Evolutionary conservation across 495 filamentous ascomycete species (phyloP), one percentile per base, ranked within the genome.

Genomic region (Lophiotrema nucula): DNA sequence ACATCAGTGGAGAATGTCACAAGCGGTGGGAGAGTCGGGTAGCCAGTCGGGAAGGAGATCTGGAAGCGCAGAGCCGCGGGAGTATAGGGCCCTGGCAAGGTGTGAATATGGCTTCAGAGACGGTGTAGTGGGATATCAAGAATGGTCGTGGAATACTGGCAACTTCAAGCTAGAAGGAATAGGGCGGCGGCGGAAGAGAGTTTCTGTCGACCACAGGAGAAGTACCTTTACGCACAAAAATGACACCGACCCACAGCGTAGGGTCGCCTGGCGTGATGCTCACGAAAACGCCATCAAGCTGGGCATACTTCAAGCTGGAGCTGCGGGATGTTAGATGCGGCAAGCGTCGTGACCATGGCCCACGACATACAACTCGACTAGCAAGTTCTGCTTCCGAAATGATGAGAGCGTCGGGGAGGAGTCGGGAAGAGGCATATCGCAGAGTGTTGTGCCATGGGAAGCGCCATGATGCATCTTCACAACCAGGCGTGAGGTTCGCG

Each of bases 1-100:
- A 97, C 84, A 62, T 97, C 92, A 39, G 88, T 93, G 24, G 82
- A 77, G 70, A 98, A 95, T 37, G 84, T 92, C 45, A 98, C 83
- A 3, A 89, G 76, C 4, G 93, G 93, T 37, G 93, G 88, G 6
- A 86, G 73, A 27, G 77, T 72, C 3, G 93, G 93, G 67, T 96
- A 97, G 23, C 77, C 77, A 59, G 85, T 74, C 8, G 93, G 90
- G 69, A 97, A 97, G 47, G 83, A 84, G 62, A 98, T 84, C 58
- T 89, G 85, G 75, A 97, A 96, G 52, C 92, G 89, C 55, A 98
- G 82, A 51, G 96, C 81, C 23, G 92, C 89, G 27, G 86, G 83
- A 26, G 88, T 81, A 74, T 96, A 97, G 15, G 92, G 93, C 18
- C 92, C 90, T 92, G 59, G 39, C 2, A 16, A n/a, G 16, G 16